These are phyloP conservation scores for Sugiyamaella smithiae DNA, from an alignment of 805 yeast genomes.

Conservation along the genomic window DNA sequence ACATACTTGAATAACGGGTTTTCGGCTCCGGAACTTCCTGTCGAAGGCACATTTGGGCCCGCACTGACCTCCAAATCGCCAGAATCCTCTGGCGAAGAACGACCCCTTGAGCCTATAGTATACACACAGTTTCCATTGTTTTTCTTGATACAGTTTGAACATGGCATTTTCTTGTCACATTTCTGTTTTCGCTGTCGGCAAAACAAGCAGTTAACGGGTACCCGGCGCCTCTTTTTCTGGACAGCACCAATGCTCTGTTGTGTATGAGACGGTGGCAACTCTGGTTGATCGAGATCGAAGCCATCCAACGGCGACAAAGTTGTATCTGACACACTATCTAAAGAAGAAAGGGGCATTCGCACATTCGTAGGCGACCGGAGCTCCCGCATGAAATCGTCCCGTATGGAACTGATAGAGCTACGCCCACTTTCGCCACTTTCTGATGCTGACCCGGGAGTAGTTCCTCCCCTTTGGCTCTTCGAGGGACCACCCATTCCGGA, in stretches of 20 bases:
- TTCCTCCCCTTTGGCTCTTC: neutral
- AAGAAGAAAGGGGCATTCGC: neutral
- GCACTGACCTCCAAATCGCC: neutral
- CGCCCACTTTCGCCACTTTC: constrained; percentile 2
- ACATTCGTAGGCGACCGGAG: constrained; percentile 1
- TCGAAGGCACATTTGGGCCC: neutral
- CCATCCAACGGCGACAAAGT: neutral
- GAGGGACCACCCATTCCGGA: constrained; percentile 1
- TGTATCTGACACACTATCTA: neutral
- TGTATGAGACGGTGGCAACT: constrained; percentile 20
- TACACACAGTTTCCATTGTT: constrained; percentile 15
- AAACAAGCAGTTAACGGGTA: constrained; percentile 32
- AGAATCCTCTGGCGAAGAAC: neutral
- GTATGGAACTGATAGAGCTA: neutral
- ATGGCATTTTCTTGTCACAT: constrained; percentile 35
- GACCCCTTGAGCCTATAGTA: neutral
- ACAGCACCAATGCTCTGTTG: constrained; percentile 12
- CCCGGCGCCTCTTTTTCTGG: constrained; percentile 30
- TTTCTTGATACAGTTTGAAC: constrained; percentile 32
- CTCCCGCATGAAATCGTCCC: neutral
- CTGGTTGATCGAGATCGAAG: constrained; percentile 7
- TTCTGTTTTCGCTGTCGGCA: constrained; percentile 36
- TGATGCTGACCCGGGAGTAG: neutral
- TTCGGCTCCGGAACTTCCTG: neutral
- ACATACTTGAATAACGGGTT: constrained; percentile 1